Base-by-base conservation (phyloP, 129 eudicot genomes). In the Flaveria trinervia region DNA sequence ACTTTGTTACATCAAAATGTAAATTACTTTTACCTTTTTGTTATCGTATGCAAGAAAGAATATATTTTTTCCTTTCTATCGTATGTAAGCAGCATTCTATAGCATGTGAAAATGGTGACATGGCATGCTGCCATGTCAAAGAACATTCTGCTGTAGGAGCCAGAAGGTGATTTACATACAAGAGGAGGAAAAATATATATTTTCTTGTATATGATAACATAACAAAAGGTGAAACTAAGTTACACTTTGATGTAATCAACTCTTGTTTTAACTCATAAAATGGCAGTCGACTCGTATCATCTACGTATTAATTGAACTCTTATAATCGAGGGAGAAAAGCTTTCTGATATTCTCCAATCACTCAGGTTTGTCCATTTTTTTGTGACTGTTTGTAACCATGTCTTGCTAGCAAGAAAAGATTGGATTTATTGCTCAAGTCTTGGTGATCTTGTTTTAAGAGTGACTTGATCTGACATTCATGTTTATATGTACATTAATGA, bases 291-390 rank as follows among this genome's bases (percentile, higher is more conserved):
- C 36, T 30, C 36, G 4, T 30, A 30, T 30, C 36, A 30, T 30
- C 36, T 30, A 3, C 36, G 3, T 30, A 30, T 30, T 30, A 30
- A 71, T 52, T 23, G 62, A 44, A 22, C 49, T 18, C 28, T 36
- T 64, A 17, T 71, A 43, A 73, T 73, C 26, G 2, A 4, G 39
- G 2, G 12, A 3, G 70, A 65, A 41, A 45, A 66, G 39, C 51
- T 72, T 48, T 10, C 28, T 10, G 46, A 25, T 36, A 60, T 50
- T 62, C 65, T 79, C 52, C 67, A 71, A 57, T 72, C 18, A 22
- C 33, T 9, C 20, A 66, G 45, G 44, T 67, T 51, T 14, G 74
- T 65, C 57, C 79, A 39, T 23, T 65, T 50, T 72, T 80, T 79
- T 72, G 60, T 65, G 48, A 9, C 16, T 30, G 14, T 36, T 48